Evolutionary conservation across 1,284 basidiomycete genomes (phyloP).

Genomic region (Schizopora paradoxa): DNA sequence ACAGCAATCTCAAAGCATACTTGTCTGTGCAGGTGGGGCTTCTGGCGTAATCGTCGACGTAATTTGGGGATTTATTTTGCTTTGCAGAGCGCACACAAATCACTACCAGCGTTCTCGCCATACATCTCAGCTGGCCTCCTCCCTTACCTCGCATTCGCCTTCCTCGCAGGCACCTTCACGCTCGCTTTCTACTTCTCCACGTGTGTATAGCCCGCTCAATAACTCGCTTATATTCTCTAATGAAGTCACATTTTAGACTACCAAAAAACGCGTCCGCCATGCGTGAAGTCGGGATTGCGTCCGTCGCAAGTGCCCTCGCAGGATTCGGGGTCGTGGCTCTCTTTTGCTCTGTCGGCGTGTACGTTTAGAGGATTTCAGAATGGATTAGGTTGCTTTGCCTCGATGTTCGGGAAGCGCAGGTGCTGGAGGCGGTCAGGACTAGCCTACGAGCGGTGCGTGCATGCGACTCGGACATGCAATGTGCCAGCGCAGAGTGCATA

Average conservation of each 20-base stretch:
- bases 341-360: slow-evolving; percentile 82
- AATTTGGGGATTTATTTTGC: neutral
- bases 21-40: slow-evolving; percentile 36
- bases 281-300: slow-evolving; percentile 63
- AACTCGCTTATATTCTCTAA: slow-evolving; percentile 4
- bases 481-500: too few relatives aligned
- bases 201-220: slow-evolving; percentile 40
- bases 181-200: slow-evolving; percentile 88
- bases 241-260: slow-evolving; percentile 40
- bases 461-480: neutral
- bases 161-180: slow-evolving; percentile 68
- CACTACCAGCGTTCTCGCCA: slow-evolving; percentile 61
- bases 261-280: slow-evolving; percentile 66
- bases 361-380: too few relatives aligned
- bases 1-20: slow-evolving; percentile 28
- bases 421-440: too few relatives aligned
- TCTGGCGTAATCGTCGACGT: slow-evolving; percentile 1
- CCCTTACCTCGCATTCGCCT: slow-evolving; percentile 68
- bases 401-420: neutral
- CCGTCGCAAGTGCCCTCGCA: slow-evolving; percentile 69
- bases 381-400: slow-evolving; percentile 9
- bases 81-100: slow-evolving; percentile 46
- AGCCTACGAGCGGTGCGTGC: too few relatives aligned
- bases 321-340: slow-evolving; percentile 84
- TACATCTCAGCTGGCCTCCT: slow-evolving; percentile 59